Base-by-base conservation (phyloP, 2,329 filamentous ascomycete genomes). In the Venturia asperata region DNA sequence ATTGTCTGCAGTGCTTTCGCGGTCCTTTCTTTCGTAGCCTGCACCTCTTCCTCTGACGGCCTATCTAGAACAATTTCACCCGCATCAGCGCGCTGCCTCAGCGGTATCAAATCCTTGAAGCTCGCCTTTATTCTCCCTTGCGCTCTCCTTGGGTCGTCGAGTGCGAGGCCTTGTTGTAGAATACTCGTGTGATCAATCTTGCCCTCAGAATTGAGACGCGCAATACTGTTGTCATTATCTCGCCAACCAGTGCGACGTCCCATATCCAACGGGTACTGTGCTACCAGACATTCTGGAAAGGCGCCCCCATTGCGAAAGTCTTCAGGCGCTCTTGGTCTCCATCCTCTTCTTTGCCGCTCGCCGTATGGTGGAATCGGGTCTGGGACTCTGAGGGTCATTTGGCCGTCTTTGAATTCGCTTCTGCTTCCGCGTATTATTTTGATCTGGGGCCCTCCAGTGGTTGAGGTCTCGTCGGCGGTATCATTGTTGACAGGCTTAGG, bases 221-320 rank as follows among this genome's bases (percentile, higher is more conserved):
- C 39, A 34, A 61, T 61, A 19, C 39, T 45, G 78, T 96, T 97
- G 69, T 87, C 94, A 60, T 83, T 83, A 9, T 64, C 52, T 10
- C 85, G 80, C 2, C 77, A 72, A 43, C 83, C 82, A 66, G 79
- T 80, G 77, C 96, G 95, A 71, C 88, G 86, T 66, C 93, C 93
- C 91, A 97, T 97, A 67, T 96, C 91, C 62, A 96, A 84, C 13
- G 94, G 94, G 74, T 97, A 99, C 74, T 99, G 94, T 55, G 93
- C 94, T 63, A 97, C 87, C 17, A 90, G 87, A 37, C 97, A 87
- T 77, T 97, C 93, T 45, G 94, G 94, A 74, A 97, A 99, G 63
- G 93, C 92, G 71, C 94, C 94, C 68, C 94, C 94, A 81, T 97
- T 92, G 71, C 91, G 92, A 78, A 92, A 99, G 76, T 99, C 94